Percentiles rank a stretch among this genome's conserved stretches.
Evolutionary conservation across 352 stramenopile species (phyloP).

Genomic region (Blastocystis sp.): DNA sequence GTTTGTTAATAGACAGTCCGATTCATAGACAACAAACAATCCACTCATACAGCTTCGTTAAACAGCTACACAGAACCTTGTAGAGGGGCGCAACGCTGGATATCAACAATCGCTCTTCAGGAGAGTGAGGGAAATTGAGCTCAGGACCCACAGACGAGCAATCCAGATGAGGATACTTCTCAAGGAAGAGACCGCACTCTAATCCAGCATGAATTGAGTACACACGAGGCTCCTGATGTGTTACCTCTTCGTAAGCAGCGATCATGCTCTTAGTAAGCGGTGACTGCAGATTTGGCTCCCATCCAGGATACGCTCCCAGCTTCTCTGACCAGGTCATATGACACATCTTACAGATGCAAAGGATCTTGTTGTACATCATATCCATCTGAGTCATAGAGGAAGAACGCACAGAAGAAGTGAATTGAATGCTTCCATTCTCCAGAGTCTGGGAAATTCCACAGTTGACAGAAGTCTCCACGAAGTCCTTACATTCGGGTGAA

Average conservation of each 20-base stretch:
- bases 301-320: constrained; percentile 59
- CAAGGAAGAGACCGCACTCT: constrained; percentile 67
- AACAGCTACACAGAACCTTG: constrained; percentile 42
- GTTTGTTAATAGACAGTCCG: no score
- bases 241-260: constrained; percentile 49
- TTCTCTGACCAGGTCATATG: constrained; percentile 60
- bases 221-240: not conserved
- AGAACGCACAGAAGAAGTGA: constrained; percentile 60
- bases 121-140: constrained; percentile 65
- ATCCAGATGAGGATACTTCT: constrained; percentile 64
- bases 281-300: constrained; percentile 57
- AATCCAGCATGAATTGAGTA: constrained; percentile 65
- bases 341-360: constrained; percentile 43
- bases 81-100: constrained; percentile 55
- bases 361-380: constrained; percentile 68
- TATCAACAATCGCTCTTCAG: constrained; percentile 56
- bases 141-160: constrained; percentile 62
- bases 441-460: constrained; percentile 59
- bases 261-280: constrained; percentile 56
- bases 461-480: constrained; percentile 67
- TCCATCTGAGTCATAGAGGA: constrained; percentile 59
- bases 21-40: constrained; percentile 13
- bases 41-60: constrained; percentile 55
- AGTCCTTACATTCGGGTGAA: constrained; percentile 46
- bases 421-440: constrained; percentile 28